phyloP scores from a whole-genome alignment of 1,284 basidiomycete genomes.

The Microstroma glucosiphilum region DNA sequence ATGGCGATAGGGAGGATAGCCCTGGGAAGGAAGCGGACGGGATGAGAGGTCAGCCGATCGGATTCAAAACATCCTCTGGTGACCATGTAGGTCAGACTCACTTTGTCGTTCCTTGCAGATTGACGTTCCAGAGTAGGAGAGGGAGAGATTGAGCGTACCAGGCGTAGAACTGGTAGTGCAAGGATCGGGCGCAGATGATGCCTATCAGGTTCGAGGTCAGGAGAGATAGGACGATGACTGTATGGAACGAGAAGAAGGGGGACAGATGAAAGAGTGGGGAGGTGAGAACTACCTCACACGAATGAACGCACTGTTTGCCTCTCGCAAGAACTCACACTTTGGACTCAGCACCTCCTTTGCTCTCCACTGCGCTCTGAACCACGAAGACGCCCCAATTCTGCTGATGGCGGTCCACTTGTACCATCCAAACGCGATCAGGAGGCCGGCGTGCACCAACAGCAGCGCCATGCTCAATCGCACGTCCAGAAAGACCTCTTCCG shows the following conservation, averaged over 20 bases:
- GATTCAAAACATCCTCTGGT: background rate
- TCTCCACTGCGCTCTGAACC: background rate
- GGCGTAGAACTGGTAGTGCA: constrained; percentile 97
- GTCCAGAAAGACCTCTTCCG: constrained; percentile 69
- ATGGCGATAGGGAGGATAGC: constrained; percentile 15
- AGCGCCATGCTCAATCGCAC: constrained; percentile 61
- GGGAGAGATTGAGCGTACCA: constrained; percentile 97
- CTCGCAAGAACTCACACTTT: no score
- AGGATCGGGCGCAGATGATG: constrained; percentile 81
- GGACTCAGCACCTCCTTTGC: background rate
- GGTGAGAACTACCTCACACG: background rate
- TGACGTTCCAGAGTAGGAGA: constrained; percentile 65
- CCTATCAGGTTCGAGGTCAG: constrained; percentile 87
- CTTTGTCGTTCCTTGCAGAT: constrained; percentile 21
- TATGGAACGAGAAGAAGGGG: background rate
- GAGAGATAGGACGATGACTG: constrained; percentile 69
- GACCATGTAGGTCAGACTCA: constrained; percentile 8
- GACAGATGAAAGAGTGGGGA: background rate
- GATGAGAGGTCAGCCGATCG: background rate
- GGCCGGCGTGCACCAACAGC: constrained; percentile 62
- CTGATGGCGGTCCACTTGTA: constrained; percentile 61
- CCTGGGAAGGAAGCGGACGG: constrained; percentile 1
- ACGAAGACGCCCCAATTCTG: constrained; percentile 51
- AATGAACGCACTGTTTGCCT: no score
- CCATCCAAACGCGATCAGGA: constrained; percentile 64